Base-by-base conservation (phyloP, 345 rosid genomes). In the Dipteronia sinensis region DNA sequence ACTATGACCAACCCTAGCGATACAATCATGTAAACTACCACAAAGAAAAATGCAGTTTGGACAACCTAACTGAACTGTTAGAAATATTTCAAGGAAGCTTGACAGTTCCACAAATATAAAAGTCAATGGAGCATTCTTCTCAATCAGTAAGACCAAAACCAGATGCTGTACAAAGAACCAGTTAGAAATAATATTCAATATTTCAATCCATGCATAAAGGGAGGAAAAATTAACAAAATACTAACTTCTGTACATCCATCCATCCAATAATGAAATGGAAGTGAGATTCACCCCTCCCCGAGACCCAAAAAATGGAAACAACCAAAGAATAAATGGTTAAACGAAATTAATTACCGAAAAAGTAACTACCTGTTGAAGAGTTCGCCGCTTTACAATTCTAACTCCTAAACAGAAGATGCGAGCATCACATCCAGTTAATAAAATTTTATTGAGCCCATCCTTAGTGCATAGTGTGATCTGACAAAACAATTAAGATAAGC, bases 361-460 rank as follows among this genome's bases (percentile, higher is more conserved):
- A 59, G 9, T 69, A 79, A 44, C 40, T 86, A 94, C 99, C 98
- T 94, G 97, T 76, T 87, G 91, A 83, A 94, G 87, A 63, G 87
- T 88, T 80, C 89, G 88, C 47, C 95, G 88, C 85, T 88, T 92
- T 44, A 89, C 95, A 73, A 94, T 78, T 86, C 98, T 90, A 74
- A 96, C 97, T 53, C 99, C 99, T 63, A 92, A 77, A 86, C 97
- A 94, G 84, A 96, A 96, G 56, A 83, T 71, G 19, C 99, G 99
- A 61, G 95, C 85, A 85, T 96, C 99, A 74, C 97, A 87, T 68
- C 97, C 93, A 19, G 85, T 88, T 75, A 96, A 88, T 34, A 89
- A 71, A 78, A 96, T 91, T 87, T 87, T 96, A 81, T 94, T 96
- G 71, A 89, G 79, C 65, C 98, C 99, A 74, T 96, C 98, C 77